Evolutionary conservation across 1,284 basidiomycete genomes (phyloP), one percentile per base, ranked within the genome.

Genomic region (Tilletia indica): DNA sequence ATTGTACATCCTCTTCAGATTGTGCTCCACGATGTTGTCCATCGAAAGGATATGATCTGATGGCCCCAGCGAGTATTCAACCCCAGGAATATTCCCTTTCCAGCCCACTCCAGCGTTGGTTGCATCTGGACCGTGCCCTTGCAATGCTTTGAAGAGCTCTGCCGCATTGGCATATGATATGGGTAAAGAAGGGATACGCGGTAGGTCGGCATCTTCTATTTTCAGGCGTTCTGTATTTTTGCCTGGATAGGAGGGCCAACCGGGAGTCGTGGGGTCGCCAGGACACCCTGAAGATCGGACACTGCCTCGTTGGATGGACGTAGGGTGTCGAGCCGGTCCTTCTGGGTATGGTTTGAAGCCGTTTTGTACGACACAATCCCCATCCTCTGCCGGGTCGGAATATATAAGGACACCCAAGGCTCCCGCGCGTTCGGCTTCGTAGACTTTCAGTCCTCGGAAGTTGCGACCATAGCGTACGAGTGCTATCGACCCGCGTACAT

Each of bases 311-410:
- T 97, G 81, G 16, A 82, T 75, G 6, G 89, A 80, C 2, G 77
- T 90, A 0, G 92, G 92, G 83, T 94, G 92, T 49, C 93, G 89
- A 56, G 93, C 94, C 39, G 94, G 93, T 0, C 95, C 94, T 19
- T 89, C 87, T 0, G 95, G 96, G 84, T 97, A 89, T 0, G 86
- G 80, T 45, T 75, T 70, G 76, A 78, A 75, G 4, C 85, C 85
- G 74, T 95, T 93, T 73, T 89, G 89, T 21, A 89, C 88, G 1
- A 90, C 93, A 39, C 94, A 90, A 54, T 87, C 88, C 25, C 93
- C 93, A 80, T 97, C 94, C 81, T 97, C 93, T 69, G 90, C 90
- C 16, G 92, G 91, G 85, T 97, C 95, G 19, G 90, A 90, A 86
- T 93, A 98, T 78, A 97, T 94, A 70, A 89, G 78, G 49, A 83